A percentile compares a stretch with the other conserved stretches of the same genome.
Conservation (phyloP, 192 early-diverging fungal genomes). For the Podila epigama region DNA sequence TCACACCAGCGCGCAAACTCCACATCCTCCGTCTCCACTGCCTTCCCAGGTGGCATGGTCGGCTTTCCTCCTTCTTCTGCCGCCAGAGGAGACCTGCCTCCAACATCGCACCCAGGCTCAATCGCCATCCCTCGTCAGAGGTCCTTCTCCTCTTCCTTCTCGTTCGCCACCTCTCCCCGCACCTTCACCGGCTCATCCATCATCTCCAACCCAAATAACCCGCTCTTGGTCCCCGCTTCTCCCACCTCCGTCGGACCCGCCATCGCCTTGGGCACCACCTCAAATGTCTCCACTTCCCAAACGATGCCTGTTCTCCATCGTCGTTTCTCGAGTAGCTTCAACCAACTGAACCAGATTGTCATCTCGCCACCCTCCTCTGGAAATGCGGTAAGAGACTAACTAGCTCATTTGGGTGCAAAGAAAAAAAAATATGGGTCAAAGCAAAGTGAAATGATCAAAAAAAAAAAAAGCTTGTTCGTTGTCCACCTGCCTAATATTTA, state of each 20-base stretch:
- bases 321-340: constrained; percentile 42
- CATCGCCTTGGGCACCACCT: background rate
- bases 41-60: constrained; percentile 26
- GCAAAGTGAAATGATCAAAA: background rate
- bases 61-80: background rate
- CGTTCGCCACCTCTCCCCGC: constrained; percentile 19
- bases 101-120: constrained; percentile 4
- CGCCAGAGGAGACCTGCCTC: background rate
- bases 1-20: constrained; percentile 38
- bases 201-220: constrained; percentile 33
- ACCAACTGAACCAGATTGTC: constrained; percentile 40
- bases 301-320: constrained; percentile 29
- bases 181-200: constrained; percentile 34
- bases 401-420: background rate
- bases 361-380: background rate
- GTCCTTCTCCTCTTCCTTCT: constrained; percentile 44
- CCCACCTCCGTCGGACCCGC: constrained; percentile 7
- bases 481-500: background rate
- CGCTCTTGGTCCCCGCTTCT: constrained; percentile 5
- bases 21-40: constrained; percentile 27
- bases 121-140: constrained; percentile 39
- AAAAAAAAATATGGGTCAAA: background rate
- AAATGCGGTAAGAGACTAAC: constrained; percentile 17
- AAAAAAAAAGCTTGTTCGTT: background rate
- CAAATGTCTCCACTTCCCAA: constrained; percentile 2